These are phyloP conservation scores for Phlyctochytrium arcticum DNA, from an alignment of 192 early-diverging fungal species.

Conservation along the genomic window DNA sequence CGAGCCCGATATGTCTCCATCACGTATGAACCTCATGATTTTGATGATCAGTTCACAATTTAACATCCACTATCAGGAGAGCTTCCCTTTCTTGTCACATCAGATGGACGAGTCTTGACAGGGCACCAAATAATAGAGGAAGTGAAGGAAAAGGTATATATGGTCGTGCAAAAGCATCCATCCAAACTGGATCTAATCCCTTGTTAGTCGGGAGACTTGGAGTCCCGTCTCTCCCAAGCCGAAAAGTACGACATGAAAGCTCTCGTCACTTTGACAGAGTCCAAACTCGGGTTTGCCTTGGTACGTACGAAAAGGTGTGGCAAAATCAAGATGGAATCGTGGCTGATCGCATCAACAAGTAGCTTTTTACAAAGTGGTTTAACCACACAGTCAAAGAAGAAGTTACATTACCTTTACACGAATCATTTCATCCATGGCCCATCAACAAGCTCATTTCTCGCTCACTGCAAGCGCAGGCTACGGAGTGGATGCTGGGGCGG, in stretches of 20 bases:
- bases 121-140: constrained; percentile 46
- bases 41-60: background rate
- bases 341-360: background rate
- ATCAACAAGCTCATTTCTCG: constrained; percentile 28
- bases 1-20: constrained; percentile 54
- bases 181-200: background rate
- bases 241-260: constrained; percentile 42
- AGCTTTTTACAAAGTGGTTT: constrained; percentile 34
- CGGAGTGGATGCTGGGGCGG: constrained; percentile 30
- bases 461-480: constrained; percentile 8
- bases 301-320: constrained; percentile 27
- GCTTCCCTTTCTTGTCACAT: constrained; percentile 49
- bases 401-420: constrained; percentile 28
- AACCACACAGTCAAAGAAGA: constrained; percentile 12
- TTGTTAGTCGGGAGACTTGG: constrained; percentile 35
- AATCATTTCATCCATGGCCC: constrained; percentile 26
- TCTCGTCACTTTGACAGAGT: constrained; percentile 45
- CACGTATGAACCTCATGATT: constrained; percentile 29
- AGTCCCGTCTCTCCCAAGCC: constrained; percentile 25
- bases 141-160: constrained; percentile 41
- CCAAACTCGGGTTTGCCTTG: constrained; percentile 51
- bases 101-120: constrained; percentile 39
- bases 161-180: background rate
- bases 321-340: background rate
- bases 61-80: constrained; percentile 28